Evolutionary conservation across 1,284 basidiomycete species (phyloP).

Genomic region (Phlebopus sp.): DNA sequence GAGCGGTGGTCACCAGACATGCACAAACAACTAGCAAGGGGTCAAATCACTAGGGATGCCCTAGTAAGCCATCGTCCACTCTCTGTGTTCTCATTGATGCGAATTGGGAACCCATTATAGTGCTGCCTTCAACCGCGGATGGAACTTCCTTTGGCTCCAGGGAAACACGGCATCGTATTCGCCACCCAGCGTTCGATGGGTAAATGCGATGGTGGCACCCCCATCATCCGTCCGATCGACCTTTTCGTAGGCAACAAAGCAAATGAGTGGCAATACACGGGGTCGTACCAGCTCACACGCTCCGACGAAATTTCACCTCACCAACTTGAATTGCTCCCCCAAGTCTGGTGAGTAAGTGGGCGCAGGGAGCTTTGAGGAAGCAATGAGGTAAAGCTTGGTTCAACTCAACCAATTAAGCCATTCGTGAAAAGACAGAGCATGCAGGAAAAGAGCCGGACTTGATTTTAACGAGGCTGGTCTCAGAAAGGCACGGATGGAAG

Average conservation of each 20-base stretch:
- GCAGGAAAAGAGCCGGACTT: neutral
- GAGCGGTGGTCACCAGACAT: neutral
- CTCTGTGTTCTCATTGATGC: no score
- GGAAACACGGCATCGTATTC: constrained; percentile 9
- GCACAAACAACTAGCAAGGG: constrained; percentile 5
- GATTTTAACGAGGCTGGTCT: constrained; percentile 2
- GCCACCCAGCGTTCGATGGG: neutral
- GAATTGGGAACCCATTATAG: neutral
- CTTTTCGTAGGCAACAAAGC: no score
- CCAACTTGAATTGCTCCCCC: constrained; percentile 7
- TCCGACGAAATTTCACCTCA: neutral
- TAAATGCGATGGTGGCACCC: no score
- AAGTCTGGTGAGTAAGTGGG: neutral
- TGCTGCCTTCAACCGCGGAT: constrained; percentile 5
- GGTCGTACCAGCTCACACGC: no score
- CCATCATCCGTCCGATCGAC: no score
- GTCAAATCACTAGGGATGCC: neutral
- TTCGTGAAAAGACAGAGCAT: neutral
- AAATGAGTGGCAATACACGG: no score
- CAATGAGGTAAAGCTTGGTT: constrained; percentile 6
- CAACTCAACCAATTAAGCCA: neutral
- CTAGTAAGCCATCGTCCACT: neutral
- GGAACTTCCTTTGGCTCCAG: constrained; percentile 7
- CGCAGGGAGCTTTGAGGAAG: neutral
- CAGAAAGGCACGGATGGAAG: constrained; percentile 6